Percentiles rank a stretch among this genome's conserved stretches.
Conservation (phyloP, 2,329 filamentous ascomycete genomes). For the Fusarium sp. region DNA sequence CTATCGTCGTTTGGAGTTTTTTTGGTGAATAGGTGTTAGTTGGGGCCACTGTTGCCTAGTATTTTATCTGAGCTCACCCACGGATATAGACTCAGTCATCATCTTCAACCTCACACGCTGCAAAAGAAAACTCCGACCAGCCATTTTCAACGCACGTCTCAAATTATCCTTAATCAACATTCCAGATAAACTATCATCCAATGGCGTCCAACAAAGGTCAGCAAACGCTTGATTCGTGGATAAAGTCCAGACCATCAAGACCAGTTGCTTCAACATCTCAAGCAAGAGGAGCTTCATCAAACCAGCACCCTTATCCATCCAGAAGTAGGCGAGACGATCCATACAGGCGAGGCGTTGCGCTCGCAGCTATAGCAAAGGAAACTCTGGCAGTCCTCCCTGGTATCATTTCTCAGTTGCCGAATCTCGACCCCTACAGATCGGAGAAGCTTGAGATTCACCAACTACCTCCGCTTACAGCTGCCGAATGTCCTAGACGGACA, state of each 20-base stretch:
- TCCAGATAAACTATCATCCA: neutral
- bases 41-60: constrained; percentile 32
- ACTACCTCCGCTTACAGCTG: constrained; percentile 50
- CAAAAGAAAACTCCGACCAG: neutral
- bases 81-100: neutral
- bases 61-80: constrained; percentile 9
- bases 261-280: constrained; percentile 13
- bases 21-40: neutral
- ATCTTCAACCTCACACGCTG: neutral
- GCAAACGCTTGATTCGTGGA: constrained; percentile 43
- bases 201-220: constrained; percentile 29
- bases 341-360: constrained; percentile 36
- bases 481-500: constrained; percentile 54
- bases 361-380: constrained; percentile 57
- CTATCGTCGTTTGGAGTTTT: neutral
- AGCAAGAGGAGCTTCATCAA: constrained; percentile 15
- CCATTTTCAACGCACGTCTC: neutral
- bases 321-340: constrained; percentile 23
- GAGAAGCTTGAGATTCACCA: constrained; percentile 43
- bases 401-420: constrained; percentile 56
- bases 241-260: constrained; percentile 22
- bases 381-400: constrained; percentile 57
- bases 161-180: neutral
- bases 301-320: constrained; percentile 2
- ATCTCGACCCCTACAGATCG: constrained; percentile 50